These are phyloP conservation scores for Ascochyta fabae DNA, from an alignment of 2,329 filamentous ascomycete genomes.

Conservation along the genomic window DNA sequence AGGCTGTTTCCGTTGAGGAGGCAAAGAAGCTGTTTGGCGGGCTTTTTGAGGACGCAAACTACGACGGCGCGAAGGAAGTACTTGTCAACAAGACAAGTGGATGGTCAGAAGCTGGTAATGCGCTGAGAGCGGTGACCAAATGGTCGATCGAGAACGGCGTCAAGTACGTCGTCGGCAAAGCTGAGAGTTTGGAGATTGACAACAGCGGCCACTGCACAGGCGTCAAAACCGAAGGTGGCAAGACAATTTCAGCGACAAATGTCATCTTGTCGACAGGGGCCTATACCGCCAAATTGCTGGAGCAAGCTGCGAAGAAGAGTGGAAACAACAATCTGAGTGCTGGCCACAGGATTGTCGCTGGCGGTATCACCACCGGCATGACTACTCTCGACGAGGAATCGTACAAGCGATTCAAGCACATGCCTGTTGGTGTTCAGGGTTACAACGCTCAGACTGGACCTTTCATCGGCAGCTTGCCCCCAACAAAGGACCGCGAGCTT, in stretches of 20 bases:
- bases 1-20: conserved; percentile 54
- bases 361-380: conserved; percentile 60
- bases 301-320: conserved; percentile 56
- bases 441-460: conserved; percentile 40
- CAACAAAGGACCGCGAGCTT: conserved; percentile 42
- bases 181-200: conserved; percentile 58
- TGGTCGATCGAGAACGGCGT: conserved; percentile 63
- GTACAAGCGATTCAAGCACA: conserved; percentile 35
- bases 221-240: conserved; percentile 47
- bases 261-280: conserved; percentile 52
- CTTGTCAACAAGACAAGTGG: conserved; percentile 67
- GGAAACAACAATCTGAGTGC: conserved; percentile 60
- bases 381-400: conserved; percentile 50
- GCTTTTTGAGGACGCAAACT: conserved; percentile 66
- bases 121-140: conserved; percentile 61
- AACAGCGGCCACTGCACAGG: conserved; percentile 51
- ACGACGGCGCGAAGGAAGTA: conserved; percentile 64
- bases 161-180: conserved; percentile 63
- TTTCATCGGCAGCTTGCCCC: conserved; percentile 43
- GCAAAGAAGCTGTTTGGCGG: conserved; percentile 65
- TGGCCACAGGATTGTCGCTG: conserved; percentile 62
- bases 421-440: conserved; percentile 46
- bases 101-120: conserved; percentile 68
- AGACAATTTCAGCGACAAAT: conserved; percentile 30
- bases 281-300: conserved; percentile 53